Base-by-base conservation (phyloP, 495 filamentous ascomycete genomes). In the Lasiosphaeris hirsuta region DNA sequence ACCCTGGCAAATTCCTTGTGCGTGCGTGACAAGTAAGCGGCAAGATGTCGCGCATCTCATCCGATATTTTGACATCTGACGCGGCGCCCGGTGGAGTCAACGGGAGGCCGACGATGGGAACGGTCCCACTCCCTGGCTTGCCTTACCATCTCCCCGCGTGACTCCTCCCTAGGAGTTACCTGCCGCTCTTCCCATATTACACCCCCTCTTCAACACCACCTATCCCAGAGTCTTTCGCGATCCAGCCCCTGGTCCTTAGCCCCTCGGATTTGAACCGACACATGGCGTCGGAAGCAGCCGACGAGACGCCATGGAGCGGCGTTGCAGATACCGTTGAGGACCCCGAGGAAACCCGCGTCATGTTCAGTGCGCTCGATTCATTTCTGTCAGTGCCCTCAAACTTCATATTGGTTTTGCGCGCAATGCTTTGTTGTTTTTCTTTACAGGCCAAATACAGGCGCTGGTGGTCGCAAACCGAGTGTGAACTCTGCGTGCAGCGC, bases 311-410 rank as follows among this genome's bases (percentile, higher is more conserved):
- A 59, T 88, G 85, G 85, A 65, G 65, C 30, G 85, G 82, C 14
- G 75, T 85, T 14, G 82, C 83, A 60, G 79, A 85, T 57, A 75
- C 80, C 45, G 78, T 89, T 54, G 75, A 80, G 2, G 90, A 96
- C 63, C 78, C 80, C 0, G 90, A 92, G 51, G 92, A 96, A 71
- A 74, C 82, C 17, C 75, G 81, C 55, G 88, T 93, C 48, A 78
- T 96, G 3, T 87, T 87, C 68, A 83, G 84, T 34, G 85, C 88
- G 0, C 71, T 96, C 44, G 90, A 95, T 72, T 96, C 91, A 2
- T 96, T 92, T 68, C 81, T 85, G 92, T 95, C 74, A 69, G 90
- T 84, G 49, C 10, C 37, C 23, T 5, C 18, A 19, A 54, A 4
- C 54, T 38, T 17, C 13, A 30, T 19, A 30, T 33, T 39, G 17